Evolutionary conservation across 164 flowering plant genomes (phyloP).

Genomic region (Umbilicus rupestris): DNA sequence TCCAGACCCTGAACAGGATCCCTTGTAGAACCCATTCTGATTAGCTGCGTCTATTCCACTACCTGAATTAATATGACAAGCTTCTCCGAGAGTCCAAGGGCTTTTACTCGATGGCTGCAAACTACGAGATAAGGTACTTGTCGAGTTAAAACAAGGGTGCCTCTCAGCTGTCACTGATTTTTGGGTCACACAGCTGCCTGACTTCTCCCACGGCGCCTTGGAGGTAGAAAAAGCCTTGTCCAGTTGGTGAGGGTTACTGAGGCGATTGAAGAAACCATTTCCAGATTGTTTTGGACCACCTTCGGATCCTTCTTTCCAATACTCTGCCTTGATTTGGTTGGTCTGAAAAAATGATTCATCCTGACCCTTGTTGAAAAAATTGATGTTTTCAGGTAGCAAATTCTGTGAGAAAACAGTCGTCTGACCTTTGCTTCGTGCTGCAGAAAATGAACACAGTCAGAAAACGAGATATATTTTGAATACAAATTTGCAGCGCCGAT

Average conservation of each 20-base stretch:
- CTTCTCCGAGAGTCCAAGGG: constrained; percentile 25
- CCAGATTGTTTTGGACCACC: constrained; percentile 16
- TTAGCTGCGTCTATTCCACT: constrained; percentile 14
- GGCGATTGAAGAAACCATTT: constrained; percentile 9
- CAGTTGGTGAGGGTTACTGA: constrained; percentile 15
- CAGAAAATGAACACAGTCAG: constrained; percentile 5
- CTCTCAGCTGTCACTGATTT: not conserved
- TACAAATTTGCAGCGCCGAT: no score
- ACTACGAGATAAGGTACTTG: constrained; percentile 18
- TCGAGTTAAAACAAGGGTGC: constrained; percentile 19
- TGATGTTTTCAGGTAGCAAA: constrained; percentile 22
- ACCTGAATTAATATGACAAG: constrained; percentile 21
- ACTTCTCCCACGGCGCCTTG: constrained; percentile 28
- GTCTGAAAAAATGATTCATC: constrained; percentile 16
- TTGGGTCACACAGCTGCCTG: constrained; percentile 19
- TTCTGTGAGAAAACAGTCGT: constrained; percentile 19
- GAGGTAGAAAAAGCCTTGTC: constrained; percentile 23
- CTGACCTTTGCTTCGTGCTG: constrained; percentile 28
- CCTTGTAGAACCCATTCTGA: constrained; percentile 31
- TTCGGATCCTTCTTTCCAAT: constrained; percentile 18
- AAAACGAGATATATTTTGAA: constrained; percentile 2
- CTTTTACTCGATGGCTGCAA: constrained; percentile 22
- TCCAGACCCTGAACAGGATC: constrained; percentile 37
- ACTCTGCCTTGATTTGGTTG: constrained; percentile 24
- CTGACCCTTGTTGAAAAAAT: constrained; percentile 16